Evolutionary conservation across 208 protist species (phyloP).

Genomic region (Leishmania braziliensis): DNA sequence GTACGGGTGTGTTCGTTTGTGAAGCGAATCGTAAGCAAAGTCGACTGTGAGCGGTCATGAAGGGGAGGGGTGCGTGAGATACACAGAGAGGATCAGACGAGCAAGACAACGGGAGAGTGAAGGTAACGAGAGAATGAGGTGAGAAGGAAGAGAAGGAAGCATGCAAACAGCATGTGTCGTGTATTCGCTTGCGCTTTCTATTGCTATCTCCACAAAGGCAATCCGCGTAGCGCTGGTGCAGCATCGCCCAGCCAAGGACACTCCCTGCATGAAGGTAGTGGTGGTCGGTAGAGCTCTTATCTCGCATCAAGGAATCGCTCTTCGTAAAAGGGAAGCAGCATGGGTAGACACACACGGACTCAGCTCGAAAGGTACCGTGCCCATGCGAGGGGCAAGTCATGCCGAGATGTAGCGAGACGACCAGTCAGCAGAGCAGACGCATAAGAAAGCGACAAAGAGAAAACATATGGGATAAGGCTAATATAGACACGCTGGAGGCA

Average conservation of each 20-base stretch:
- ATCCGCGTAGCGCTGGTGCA: neutral
- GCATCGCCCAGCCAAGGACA: neutral
- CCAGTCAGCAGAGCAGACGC: neutral
- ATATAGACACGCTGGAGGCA: too few relatives aligned
- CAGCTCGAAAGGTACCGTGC: neutral
- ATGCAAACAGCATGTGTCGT: neutral
- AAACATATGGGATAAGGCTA: neutral
- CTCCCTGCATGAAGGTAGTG: neutral
- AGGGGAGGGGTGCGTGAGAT: neutral
- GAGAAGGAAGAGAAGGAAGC: conserved; percentile 10
- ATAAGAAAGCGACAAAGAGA: neutral
- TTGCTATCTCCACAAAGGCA: neutral
- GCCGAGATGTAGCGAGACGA: neutral
- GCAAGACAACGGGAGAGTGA: neutral
- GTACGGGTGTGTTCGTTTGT: neutral
- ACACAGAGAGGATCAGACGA: neutral
- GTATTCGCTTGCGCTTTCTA: neutral
- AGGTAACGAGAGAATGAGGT: neutral
- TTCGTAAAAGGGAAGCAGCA: neutral
- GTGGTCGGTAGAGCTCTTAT: neutral
- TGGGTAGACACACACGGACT: neutral
- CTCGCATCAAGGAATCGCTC: neutral
- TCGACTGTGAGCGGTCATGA: neutral
- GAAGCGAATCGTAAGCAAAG: neutral
- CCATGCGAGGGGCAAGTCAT: neutral